Evolutionary conservation across 768 basidiomycete genomes (phyloP).

Genomic region (Phaffia australis): DNA sequence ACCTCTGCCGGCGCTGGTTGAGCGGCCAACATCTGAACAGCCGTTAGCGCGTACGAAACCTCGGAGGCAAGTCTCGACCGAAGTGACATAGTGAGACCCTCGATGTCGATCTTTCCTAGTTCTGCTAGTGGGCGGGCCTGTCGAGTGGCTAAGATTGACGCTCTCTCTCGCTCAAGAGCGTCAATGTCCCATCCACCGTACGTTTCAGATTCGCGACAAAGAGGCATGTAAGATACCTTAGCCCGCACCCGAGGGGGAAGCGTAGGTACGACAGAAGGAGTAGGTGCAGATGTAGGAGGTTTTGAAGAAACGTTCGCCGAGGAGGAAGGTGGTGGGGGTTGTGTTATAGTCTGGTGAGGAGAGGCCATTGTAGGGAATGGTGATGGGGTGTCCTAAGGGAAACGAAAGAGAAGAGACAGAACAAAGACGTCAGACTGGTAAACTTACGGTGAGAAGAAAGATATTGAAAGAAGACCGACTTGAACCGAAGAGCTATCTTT

Average conservation of each 20-base stretch:
- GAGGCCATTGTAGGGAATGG: not conserved
- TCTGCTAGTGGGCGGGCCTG: constrained; percentile 40
- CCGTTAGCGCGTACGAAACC: constrained; percentile 79
- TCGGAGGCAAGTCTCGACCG: constrained; percentile 75
- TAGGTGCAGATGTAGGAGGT: constrained; percentile 34
- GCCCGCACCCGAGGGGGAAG: constrained; percentile 51
- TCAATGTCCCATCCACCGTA: constrained; percentile 73
- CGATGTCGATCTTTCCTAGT: constrained; percentile 81
- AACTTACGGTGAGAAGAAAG: not conserved
- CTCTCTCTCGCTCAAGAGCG: constrained; percentile 45
- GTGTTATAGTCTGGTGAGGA: constrained; percentile 23
- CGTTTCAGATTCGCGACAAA: constrained; percentile 61
- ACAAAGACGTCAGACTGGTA: no score
- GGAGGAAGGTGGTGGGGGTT: constrained; percentile 45
- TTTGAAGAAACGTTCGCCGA: constrained; percentile 35
- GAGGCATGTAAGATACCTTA: constrained; percentile 79
- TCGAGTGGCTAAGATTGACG: constrained; percentile 50
- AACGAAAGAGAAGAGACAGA: constrained; percentile 1
- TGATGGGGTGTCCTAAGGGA: not conserved
- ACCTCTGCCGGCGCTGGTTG: constrained; percentile 47
- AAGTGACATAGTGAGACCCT: constrained; percentile 83
- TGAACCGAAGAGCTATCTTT: not conserved
- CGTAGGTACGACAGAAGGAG: constrained; percentile 37
- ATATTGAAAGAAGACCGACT: not conserved
- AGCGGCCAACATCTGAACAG: constrained; percentile 55